A percentile compares a stretch with the other conserved stretches of the same genome.
Conservation (phyloP, 805 yeast species). For the Barnettozyma californica region DNA sequence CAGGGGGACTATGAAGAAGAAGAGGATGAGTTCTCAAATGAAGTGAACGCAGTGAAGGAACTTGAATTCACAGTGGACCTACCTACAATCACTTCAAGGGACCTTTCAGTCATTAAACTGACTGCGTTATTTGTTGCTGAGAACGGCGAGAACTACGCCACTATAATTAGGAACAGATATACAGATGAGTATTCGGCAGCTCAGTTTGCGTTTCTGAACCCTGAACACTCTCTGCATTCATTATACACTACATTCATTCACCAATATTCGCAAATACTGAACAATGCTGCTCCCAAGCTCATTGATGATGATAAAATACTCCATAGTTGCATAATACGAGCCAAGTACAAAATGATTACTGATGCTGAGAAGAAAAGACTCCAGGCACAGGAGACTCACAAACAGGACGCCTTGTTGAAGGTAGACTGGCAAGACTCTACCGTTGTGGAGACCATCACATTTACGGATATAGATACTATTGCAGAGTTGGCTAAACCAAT, state of each 20-base stretch:
- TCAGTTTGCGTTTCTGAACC: slow-evolving; percentile 65
- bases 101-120: slow-evolving; percentile 62
- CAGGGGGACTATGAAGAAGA: slow-evolving; percentile 8
- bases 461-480: slow-evolving; percentile 55
- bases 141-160: slow-evolving; percentile 46
- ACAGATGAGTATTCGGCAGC: slow-evolving; percentile 31
- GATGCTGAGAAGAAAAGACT: slow-evolving; percentile 34
- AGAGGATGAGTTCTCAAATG: background rate
- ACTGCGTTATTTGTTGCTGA: slow-evolving; percentile 66
- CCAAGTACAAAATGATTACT: slow-evolving; percentile 41
- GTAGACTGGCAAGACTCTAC: slow-evolving; percentile 87
- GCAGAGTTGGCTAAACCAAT: slow-evolving; percentile 51
- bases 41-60: slow-evolving; percentile 6
- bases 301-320: slow-evolving; percentile 34
- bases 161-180: slow-evolving; percentile 32
- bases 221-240: slow-evolving; percentile 53
- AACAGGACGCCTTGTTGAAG: slow-evolving; percentile 56
- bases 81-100: slow-evolving; percentile 48
- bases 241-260: slow-evolving; percentile 44
- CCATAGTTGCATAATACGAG: slow-evolving; percentile 33
- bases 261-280: slow-evolving; percentile 44
- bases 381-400: slow-evolving; percentile 28
- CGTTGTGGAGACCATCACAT: slow-evolving; percentile 62
- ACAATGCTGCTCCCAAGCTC: background rate
- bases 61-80: slow-evolving; percentile 14